A percentile compares a stretch with the other conserved stretches of the same genome.
These are phyloP conservation scores for Brassica hybrid DNA, from an alignment of 441 rosid species.

Conservation along the genomic window DNA sequence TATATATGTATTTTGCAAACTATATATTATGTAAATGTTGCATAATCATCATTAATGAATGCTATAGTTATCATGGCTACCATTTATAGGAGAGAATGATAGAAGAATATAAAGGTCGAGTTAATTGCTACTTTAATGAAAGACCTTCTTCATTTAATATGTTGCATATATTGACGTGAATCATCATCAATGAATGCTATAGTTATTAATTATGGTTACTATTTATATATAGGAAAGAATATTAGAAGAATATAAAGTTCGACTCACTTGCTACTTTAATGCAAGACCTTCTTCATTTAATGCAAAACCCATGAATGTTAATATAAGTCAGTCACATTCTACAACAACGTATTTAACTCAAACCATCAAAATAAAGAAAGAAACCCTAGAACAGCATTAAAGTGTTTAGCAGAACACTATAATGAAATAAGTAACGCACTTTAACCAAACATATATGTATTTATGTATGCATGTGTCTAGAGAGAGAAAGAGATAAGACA, in stretches of 20 bases:
- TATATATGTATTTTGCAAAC: not conserved
- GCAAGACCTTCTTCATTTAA: constrained; percentile 46
- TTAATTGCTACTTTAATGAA: constrained; percentile 43
- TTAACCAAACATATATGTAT: constrained; percentile 29
- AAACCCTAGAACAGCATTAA: constrained; percentile 44
- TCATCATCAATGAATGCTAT: constrained; percentile 24
- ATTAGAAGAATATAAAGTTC: constrained; percentile 33
- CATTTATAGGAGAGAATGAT: constrained; percentile 34
- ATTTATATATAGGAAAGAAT: constrained; percentile 32
- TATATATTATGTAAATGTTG: not conserved
- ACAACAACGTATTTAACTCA: constrained; percentile 28
- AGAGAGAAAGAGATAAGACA: constrained; percentile 36
- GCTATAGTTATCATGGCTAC: constrained; percentile 11
- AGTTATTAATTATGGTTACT: constrained; percentile 19
- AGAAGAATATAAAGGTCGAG: constrained; percentile 40
- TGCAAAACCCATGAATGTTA: constrained; percentile 26
- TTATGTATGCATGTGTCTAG: constrained; percentile 15
- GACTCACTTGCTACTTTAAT: constrained; percentile 40
- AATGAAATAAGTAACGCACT: constrained; percentile 36
- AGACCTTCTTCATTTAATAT: constrained; percentile 43
- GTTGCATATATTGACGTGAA: not conserved
- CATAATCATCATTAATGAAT: constrained; percentile 25
- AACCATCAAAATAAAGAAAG: constrained; percentile 39
- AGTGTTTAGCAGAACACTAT: constrained; percentile 34
- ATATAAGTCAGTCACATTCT: constrained; percentile 40